phyloP scores from a whole-genome alignment of 352 stramenopile genomes.

The Thraustotheca clavata region DNA sequence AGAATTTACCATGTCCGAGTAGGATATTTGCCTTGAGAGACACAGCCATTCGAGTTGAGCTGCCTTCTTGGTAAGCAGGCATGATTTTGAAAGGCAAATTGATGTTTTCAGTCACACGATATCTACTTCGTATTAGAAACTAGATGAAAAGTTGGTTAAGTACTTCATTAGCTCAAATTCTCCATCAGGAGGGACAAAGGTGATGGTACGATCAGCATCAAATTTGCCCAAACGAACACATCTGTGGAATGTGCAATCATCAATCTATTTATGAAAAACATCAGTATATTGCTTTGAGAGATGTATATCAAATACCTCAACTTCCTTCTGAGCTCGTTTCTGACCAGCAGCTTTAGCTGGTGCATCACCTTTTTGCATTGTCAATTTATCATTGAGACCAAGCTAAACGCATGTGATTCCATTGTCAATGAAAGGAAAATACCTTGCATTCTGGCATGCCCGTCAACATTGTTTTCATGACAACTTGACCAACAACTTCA shows the following conservation, averaged over 20 bases:
- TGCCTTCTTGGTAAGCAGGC: constrained; percentile 94
- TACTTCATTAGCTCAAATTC: constrained; percentile 98
- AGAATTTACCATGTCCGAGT: background rate
- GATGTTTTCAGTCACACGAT: constrained; percentile 96
- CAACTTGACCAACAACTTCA: constrained; percentile 93
- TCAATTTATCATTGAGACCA: constrained; percentile 97
- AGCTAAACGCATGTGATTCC: constrained; percentile 30
- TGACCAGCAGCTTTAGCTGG: constrained; percentile 50
- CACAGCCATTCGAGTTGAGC: constrained; percentile 64
- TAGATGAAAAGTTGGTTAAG: background rate
- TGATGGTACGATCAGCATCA: constrained; percentile 94
- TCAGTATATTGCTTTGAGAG: background rate
- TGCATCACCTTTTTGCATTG: constrained; percentile 92
- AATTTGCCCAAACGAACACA: constrained; percentile 97
- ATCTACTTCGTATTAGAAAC: constrained; percentile 24
- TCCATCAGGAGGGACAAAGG: constrained; percentile 97
- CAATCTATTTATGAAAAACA: constrained; percentile 80
- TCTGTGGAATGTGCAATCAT: constrained; percentile 98
- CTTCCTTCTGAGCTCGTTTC: constrained; percentile 63
- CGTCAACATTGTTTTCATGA: constrained; percentile 97
- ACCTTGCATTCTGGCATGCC: constrained; percentile 98
- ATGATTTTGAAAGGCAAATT: constrained; percentile 98
- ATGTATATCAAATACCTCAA: constrained; percentile 30
- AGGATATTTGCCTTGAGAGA: constrained; percentile 40
- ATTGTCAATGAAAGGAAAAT: background rate